Base-by-base conservation (phyloP, 2,329 filamentous ascomycete genomes). In the Botrytis paeoniae region DNA sequence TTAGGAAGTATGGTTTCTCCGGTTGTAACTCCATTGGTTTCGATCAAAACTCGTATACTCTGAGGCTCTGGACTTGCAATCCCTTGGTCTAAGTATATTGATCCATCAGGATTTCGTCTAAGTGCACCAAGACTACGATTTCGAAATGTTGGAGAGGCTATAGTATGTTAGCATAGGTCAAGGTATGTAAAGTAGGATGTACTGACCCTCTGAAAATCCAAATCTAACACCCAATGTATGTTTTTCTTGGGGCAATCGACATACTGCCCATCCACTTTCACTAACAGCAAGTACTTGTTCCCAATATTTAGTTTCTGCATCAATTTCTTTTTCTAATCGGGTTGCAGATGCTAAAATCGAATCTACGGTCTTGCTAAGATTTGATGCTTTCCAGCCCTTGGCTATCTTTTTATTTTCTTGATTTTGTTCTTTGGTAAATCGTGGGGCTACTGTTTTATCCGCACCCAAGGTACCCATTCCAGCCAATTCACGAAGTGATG, bases 281-380 rank as follows among this genome's bases (percentile, higher is more conserved):
- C 92, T 94, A 62, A 98, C 90, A 16, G 90, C 89, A 64, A 97
- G 84, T 3, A 98, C 88, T 78, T 97, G 92, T 72, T 92, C 88
- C 96, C 96, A 99, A 82, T 97, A 99, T 78, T 88, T 91, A 2
- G 91, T 91, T 83, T 99, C 96, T 43, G 89, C 89, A 16, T 88
- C 86, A 48, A 97, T 92, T 81, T 97, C 95, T 18, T 87, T 88
- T 77, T 93, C 89, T 20, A 99, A 83, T 59, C 93, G 87, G 39
- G 87, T 86, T 0, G 93, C 92, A 7, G 94, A 91, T 16, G 89
- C 87, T 22, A 94, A 84, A 35, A 97, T 87, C 51, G 91, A 90
- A 77, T 93, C 91, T 1, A 93, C 90, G 5, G 92, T 91, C 48
- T 89, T 88, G 78, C 92, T 90, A 76, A 97, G 89, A 63, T 91